Evolutionary conservation across 805 yeast species (phyloP).

Genomic region (Osmozyma mogii): DNA sequence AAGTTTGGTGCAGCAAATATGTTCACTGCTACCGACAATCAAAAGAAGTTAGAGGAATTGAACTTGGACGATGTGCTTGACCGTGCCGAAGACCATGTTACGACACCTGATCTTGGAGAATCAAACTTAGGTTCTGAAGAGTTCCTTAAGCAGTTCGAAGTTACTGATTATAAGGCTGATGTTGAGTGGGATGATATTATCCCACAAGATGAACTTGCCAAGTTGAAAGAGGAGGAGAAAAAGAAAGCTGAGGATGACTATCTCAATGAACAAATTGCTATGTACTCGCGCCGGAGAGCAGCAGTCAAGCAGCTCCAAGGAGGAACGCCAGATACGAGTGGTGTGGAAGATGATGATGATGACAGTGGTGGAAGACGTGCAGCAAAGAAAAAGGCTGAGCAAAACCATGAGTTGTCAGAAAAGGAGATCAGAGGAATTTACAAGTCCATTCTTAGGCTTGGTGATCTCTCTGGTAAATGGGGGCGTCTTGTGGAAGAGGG

Average conservation of each 20-base stretch:
- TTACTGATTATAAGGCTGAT: conserved; percentile 96
- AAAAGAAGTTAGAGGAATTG: conserved; percentile 89
- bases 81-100: conserved; percentile 95
- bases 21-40: conserved; percentile 94
- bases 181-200: conserved; percentile 99
- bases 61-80: conserved; percentile 91
- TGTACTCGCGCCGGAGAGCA: conserved; percentile 75
- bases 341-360: conserved; percentile 34
- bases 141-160: conserved; percentile 93
- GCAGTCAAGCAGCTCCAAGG: conserved; percentile 52
- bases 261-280: conserved; percentile 80
- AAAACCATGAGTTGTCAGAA: conserved; percentile 57
- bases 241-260: conserved; percentile 78
- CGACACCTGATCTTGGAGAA: conserved; percentile 94
- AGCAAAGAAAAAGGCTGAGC: conserved; percentile 28
- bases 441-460: conserved; percentile 71
- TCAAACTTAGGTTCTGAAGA: conserved; percentile 98
- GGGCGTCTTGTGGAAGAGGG: conserved; percentile 88
- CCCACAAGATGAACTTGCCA: conserved; percentile 86
- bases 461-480: conserved; percentile 71
- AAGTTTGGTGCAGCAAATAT: conserved; percentile 98
- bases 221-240: conserved; percentile 86
- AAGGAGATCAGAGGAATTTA: conserved; percentile 82
- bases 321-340: conserved; percentile 25
- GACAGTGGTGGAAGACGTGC: conserved; percentile 18